Evolutionary conservation across 495 filamentous ascomycete species (phyloP).

Genomic region (Acidomyces sp.): DNA sequence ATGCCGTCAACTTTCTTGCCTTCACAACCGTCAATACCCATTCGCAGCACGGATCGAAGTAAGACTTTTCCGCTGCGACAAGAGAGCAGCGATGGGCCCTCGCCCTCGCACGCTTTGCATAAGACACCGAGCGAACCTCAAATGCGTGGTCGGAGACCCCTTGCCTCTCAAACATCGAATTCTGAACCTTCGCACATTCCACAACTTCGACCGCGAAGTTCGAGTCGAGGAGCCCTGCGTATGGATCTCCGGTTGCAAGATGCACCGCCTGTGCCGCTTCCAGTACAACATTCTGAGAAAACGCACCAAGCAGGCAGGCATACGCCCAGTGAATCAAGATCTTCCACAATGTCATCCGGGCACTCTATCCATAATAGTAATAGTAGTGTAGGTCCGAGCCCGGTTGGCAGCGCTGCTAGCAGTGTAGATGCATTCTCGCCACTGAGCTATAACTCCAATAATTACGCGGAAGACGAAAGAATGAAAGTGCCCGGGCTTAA

Average conservation of each 20-base stretch:
- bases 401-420: conserved; percentile 15
- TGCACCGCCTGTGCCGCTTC: conserved; percentile 16
- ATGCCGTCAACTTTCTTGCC: conserved; percentile 11
- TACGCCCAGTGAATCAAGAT: conserved; percentile 13
- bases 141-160: conserved; percentile 7
- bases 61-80: conserved; percentile 22
- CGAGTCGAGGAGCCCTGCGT: conserved; percentile 6
- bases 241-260: conserved; percentile 10
- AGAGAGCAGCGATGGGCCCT: conserved; percentile 16
- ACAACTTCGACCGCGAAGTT: conserved; percentile 2
- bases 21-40: conserved; percentile 7
- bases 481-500: conserved; percentile 13
- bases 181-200: conserved; percentile 9
- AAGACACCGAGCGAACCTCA: conserved; percentile 16
- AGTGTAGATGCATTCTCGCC: conserved; percentile 15
- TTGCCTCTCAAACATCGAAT: not conserved
- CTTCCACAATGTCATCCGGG: conserved; percentile 16
- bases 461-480: conserved; percentile 8
- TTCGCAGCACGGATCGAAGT: conserved; percentile 17
- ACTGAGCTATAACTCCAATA: not conserved
- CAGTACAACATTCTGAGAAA: conserved; percentile 9
- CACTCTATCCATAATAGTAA: conserved; percentile 5
- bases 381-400: conserved; percentile 14
- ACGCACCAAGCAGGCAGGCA: conserved; percentile 10
- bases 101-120: conserved; percentile 5